Percentiles rank a stretch among this genome's conserved stretches.
Evolutionary conservation across 495 filamentous ascomycete species (phyloP).

Genomic region (Penicillium robsamsonii): DNA sequence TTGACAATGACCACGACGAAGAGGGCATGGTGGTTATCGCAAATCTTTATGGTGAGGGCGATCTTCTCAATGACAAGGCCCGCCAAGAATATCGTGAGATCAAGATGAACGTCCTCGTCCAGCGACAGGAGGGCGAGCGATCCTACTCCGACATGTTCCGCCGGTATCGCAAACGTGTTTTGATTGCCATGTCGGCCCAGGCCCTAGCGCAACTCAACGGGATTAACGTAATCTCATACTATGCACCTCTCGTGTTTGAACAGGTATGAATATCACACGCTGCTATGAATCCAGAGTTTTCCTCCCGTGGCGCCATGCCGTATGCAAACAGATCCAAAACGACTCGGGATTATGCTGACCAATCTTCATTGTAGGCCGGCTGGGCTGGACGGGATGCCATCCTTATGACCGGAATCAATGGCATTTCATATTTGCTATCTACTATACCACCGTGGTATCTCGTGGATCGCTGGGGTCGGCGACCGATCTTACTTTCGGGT

Average conservation of each 20-base stretch:
- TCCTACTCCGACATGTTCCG: slow-evolving; percentile 93
- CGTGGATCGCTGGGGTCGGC: slow-evolving; percentile 88
- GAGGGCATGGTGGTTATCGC: slow-evolving; percentile 98
- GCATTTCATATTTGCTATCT: slow-evolving; percentile 82
- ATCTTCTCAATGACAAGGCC: slow-evolving; percentile 87
- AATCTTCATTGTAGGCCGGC: slow-evolving; percentile 52
- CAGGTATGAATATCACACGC: slow-evolving; percentile 36
- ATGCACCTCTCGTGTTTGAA: slow-evolving; percentile 94
- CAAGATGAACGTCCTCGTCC: slow-evolving; percentile 93
- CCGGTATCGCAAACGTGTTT: slow-evolving; percentile 85
- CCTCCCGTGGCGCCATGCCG: too few species aligned
- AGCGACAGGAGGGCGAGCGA: slow-evolving; percentile 90
- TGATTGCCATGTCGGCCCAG: slow-evolving; percentile 99
- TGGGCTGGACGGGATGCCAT: slow-evolving; percentile 89
- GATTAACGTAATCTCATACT: slow-evolving; percentile 99
- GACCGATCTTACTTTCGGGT: slow-evolving; percentile 85
- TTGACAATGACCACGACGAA: slow-evolving; percentile 97
- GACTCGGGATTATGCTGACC: neutral
- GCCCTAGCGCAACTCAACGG: slow-evolving; percentile 94
- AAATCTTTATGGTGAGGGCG: slow-evolving; percentile 92
- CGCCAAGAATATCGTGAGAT: slow-evolving; percentile 96
- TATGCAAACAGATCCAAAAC: neutral
- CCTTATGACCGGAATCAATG: slow-evolving; percentile 97
- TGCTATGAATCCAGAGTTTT: too few species aligned
- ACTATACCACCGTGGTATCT: slow-evolving; percentile 97